Evolutionary conservation across 2,329 filamentous ascomycete species (phyloP), one percentile per base, ranked within the genome.

Genomic region (Cyanodermella asteris): DNA sequence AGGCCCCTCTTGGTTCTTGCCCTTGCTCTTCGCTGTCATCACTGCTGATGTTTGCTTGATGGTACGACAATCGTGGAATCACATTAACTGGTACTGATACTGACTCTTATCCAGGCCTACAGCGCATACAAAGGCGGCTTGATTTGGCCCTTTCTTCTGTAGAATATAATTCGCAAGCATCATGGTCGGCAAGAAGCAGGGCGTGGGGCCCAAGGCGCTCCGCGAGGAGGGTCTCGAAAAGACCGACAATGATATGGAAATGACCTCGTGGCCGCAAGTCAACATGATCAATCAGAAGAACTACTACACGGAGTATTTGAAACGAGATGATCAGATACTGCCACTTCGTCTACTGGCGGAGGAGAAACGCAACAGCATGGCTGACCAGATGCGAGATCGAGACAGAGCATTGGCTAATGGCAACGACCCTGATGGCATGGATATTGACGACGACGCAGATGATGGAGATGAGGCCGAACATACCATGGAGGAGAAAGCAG

Each of bases 251-350:
- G 82, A 84, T 53, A 84, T 97, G 73, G 87, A 82, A 44, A 67
- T 87, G 44, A 77, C 81, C 23, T 90, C 64, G 47, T 97, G 87
- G 84, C 84, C 87, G 7, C 74, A 87, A 43, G 71, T 91, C 29
- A 63, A 67, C 21, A 78, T 87, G 40, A 97, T 97, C 51, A 97
- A 97, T 46, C 87, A 97, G 50, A 97, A 97, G 57, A 97, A 97
- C 50, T 97, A 97, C 51, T 93, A 93, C 49, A 91, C 82, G 78
- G 87, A 97, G 45, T 97, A 91, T 40, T 76, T 97, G 53, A 97
- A 97, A 56, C 74, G 84, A 42, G 87, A 97, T 55, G 87, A 94
- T 41, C 87, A 97, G 53, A 72, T 91, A 31, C 68, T 97, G 17
- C 80, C 84, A 8, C 67, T 84, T 28, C 72, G 87, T 40, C 64